These are phyloP conservation scores for Aspergillus egyptiacus DNA, from an alignment of 495 filamentous ascomycete species.

Conservation along the genomic window DNA sequence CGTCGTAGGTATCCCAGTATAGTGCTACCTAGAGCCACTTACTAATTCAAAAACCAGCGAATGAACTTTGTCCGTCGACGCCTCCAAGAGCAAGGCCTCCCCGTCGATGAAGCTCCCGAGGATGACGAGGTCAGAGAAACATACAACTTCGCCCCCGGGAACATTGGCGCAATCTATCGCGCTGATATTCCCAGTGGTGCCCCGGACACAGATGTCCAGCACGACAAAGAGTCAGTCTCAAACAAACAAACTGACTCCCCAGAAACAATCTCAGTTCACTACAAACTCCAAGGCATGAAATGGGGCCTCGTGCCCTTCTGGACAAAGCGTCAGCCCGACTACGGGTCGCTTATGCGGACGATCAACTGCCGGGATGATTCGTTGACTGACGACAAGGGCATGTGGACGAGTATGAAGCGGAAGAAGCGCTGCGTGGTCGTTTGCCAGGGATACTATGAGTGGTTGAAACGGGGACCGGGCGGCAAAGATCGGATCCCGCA, in stretches of 20 bases:
- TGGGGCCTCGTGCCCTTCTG: constrained; percentile 92
- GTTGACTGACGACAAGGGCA: constrained; percentile 63
- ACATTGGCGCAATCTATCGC: constrained; percentile 79
- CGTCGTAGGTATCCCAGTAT: constrained; percentile 49
- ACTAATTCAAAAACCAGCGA: constrained; percentile 29
- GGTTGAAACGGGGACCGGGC: constrained; percentile 71
- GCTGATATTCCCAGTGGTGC: constrained; percentile 48
- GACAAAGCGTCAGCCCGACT: constrained; percentile 77
- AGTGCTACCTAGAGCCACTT: not conserved
- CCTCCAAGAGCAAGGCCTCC: constrained; percentile 69
- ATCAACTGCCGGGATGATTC: constrained; percentile 97
- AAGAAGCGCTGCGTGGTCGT: constrained; percentile 81
- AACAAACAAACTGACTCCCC: not conserved
- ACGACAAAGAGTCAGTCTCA: constrained; percentile 10
- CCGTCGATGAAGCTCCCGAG: constrained; percentile 67
- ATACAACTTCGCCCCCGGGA: constrained; percentile 91
- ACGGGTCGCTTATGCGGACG: constrained; percentile 68
- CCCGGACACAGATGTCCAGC: constrained; percentile 3
- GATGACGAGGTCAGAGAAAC: constrained; percentile 70
- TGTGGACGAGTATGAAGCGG: constrained; percentile 90
- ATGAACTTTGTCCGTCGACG: constrained; percentile 63
- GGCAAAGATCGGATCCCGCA: constrained; percentile 77
- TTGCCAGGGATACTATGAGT: constrained; percentile 94
- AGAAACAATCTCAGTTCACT: constrained; percentile 39
- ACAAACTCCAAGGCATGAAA: constrained; percentile 86